These are phyloP conservation scores for Oryza brachyantha DNA, from an alignment of 176 grass and related monocot genomes.

Conservation along the genomic window DNA sequence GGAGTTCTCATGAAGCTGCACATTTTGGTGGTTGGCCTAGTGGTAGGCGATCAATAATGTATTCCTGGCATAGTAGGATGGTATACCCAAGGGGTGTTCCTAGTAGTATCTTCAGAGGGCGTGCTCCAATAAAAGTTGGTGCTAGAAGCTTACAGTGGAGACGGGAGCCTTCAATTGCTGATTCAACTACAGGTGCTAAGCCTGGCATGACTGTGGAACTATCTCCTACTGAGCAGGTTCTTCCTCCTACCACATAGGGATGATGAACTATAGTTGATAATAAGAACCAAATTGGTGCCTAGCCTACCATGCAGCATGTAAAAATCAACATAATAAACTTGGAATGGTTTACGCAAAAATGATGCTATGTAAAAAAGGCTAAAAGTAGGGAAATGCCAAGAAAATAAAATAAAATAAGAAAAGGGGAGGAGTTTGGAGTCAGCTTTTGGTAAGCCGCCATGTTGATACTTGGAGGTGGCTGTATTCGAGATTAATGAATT, in stretches of 20 bases:
- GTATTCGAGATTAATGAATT: background rate
- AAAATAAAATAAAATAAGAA: conserved; percentile 14
- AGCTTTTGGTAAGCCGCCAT: background rate
- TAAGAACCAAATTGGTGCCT: conserved; percentile 24
- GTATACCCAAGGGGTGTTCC: conserved; percentile 60
- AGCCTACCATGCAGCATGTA: background rate
- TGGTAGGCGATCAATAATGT: conserved; percentile 41
- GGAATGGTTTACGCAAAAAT: conserved; percentile 24
- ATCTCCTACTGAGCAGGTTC: conserved; percentile 41
- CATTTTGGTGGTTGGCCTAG: conserved; percentile 73
- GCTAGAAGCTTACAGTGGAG: conserved; percentile 98
- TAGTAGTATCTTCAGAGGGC: conserved; percentile 52
- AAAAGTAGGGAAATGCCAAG: conserved; percentile 20
- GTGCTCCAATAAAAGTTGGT: conserved; percentile 58
- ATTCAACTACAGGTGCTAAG: conserved; percentile 37
- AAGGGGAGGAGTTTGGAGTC: background rate
- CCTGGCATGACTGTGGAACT: conserved; percentile 43
- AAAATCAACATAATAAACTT: conserved; percentile 19
- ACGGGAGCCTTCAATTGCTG: conserved; percentile 50
- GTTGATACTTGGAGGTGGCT: conserved; percentile 14
- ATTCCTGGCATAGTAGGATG: conserved; percentile 57
- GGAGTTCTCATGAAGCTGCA: conserved; percentile 85
- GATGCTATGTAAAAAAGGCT: conserved; percentile 32
- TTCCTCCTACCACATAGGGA: conserved; percentile 42
- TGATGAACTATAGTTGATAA: conserved; percentile 30